These are phyloP conservation scores for Plasmodium knowlesi DNA, from an alignment of 169 alveolate genomes.

Conservation along the genomic window DNA sequence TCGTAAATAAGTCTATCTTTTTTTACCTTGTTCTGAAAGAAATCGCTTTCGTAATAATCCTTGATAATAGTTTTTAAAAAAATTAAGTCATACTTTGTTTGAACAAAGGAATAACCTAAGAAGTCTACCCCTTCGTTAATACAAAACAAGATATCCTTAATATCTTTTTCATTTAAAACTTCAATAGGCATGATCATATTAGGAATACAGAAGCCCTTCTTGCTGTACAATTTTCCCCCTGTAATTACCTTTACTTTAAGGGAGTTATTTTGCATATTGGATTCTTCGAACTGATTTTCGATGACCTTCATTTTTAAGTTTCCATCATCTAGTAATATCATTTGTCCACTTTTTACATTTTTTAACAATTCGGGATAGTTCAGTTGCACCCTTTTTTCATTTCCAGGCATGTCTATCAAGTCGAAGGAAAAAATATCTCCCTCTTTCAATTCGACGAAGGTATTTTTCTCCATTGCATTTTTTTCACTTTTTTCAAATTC, in stretches of 20 bases:
- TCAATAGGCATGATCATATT: slow-evolving; percentile 83
- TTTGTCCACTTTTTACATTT: slow-evolving; percentile 79
- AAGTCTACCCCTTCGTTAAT: slow-evolving; percentile 81
- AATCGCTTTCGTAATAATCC: slow-evolving; percentile 79
- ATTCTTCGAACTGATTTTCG: slow-evolving; percentile 24
- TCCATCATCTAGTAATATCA: slow-evolving; percentile 86
- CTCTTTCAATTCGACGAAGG: slow-evolving; percentile 82
- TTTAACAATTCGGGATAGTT: slow-evolving; percentile 82
- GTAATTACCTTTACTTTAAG: slow-evolving; percentile 79
- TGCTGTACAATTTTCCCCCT: slow-evolving; percentile 84
- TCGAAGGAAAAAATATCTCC: slow-evolving; percentile 85
- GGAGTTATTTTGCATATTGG: slow-evolving; percentile 33
- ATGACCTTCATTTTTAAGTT: slow-evolving; percentile 79
- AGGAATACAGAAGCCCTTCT: slow-evolving; percentile 89
- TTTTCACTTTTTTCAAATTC: slow-evolving; percentile 82
- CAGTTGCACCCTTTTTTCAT: slow-evolving; percentile 77
- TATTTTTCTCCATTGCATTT: slow-evolving; percentile 77
- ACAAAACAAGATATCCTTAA: slow-evolving; percentile 86
- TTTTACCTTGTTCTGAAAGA: slow-evolving; percentile 75
- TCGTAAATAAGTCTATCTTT: slow-evolving; percentile 75
- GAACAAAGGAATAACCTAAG: slow-evolving; percentile 85
- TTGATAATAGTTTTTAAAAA: slow-evolving; percentile 80
- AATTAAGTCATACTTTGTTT: slow-evolving; percentile 80
- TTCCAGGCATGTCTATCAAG: slow-evolving; percentile 78
- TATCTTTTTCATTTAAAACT: slow-evolving; percentile 85